A percentile compares a stretch with the other conserved stretches of the same genome.
phyloP scores from a whole-genome alignment of 441 rosid genomes.

The Daphne laureola region DNA sequence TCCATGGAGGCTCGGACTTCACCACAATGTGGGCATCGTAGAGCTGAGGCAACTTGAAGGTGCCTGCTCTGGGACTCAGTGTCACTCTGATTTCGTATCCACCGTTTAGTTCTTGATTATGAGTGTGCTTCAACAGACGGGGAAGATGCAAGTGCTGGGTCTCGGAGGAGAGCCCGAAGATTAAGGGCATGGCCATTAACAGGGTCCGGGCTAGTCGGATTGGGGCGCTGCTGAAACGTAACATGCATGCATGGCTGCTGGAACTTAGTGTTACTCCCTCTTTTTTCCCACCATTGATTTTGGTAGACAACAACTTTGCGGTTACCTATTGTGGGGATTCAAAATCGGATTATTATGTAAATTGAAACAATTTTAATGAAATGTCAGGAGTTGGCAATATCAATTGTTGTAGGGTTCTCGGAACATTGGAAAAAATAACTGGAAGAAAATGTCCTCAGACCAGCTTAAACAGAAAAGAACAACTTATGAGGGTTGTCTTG shows the following conservation, averaged over 20 bases:
- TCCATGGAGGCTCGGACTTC: slow-evolving; percentile 59
- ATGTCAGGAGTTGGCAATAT: too few species aligned
- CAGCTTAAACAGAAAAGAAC: too few species aligned
- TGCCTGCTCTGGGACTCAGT: slow-evolving; percentile 56
- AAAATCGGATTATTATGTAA: too few species aligned
- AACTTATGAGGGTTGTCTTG: too few species aligned
- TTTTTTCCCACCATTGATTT: slow-evolving; percentile 29
- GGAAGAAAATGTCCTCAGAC: too few species aligned
- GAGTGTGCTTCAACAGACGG: slow-evolving; percentile 37
- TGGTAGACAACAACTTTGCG: slow-evolving; percentile 46
- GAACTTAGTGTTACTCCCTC: slow-evolving; percentile 33
- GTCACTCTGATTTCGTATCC: slow-evolving; percentile 32
- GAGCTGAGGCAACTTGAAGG: slow-evolving; percentile 46
- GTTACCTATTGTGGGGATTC: too few species aligned
- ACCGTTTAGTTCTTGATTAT: slow-evolving; percentile 43
- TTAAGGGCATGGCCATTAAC: slow-evolving; percentile 45
- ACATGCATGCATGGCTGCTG: slow-evolving; percentile 60
- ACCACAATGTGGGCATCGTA: slow-evolving; percentile 50
- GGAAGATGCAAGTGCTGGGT: slow-evolving; percentile 41
- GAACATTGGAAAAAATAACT: too few species aligned
- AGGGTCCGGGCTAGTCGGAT: slow-evolving; percentile 44
- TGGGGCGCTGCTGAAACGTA: slow-evolving; percentile 55
- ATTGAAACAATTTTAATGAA: too few species aligned
- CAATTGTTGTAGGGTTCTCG: too few species aligned
- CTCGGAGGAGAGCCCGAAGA: slow-evolving; percentile 54